phyloP scores from a whole-genome alignment of 805 yeast species.

The Wickerhamomyces pijperi region DNA sequence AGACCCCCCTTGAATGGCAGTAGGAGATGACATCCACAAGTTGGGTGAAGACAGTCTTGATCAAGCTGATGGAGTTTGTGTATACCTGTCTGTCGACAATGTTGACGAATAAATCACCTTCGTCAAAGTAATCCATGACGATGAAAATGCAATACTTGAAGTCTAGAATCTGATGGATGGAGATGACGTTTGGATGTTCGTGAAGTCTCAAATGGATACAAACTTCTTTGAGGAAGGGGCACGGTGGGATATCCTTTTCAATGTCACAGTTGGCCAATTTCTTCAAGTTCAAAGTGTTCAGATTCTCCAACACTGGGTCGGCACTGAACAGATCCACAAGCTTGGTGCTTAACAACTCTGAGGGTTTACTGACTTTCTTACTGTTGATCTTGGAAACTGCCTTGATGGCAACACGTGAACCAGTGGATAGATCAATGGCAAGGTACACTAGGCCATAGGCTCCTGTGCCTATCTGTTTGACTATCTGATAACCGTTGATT shows the following conservation, averaged over 20 bases:
- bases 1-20: conserved; percentile 75
- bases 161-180: conserved; percentile 64
- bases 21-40: conserved; percentile 73
- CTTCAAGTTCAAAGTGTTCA: conserved; percentile 12
- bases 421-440: conserved; percentile 43
- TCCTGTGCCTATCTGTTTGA: conserved; percentile 50
- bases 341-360: conserved; percentile 10
- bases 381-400: conserved; percentile 42
- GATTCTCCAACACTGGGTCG: conserved; percentile 3
- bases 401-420: conserved; percentile 56
- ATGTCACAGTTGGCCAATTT: conserved; percentile 10
- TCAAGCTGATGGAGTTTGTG: conserved; percentile 27
- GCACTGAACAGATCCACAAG: conserved; percentile 5
- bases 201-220: conserved; percentile 66
- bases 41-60: conserved; percentile 57
- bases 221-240: conserved; percentile 48
- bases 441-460: conserved; percentile 76
- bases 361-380: conserved; percentile 15
- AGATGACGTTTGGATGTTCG: conserved; percentile 65
- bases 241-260: conserved; percentile 8
- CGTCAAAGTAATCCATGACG: conserved; percentile 76
- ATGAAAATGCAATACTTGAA: conserved; percentile 49
- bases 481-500: conserved; percentile 12
- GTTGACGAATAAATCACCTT: conserved; percentile 79
- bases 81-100: conserved; percentile 70